Evolutionary conservation across 2,329 filamentous ascomycete genomes (phyloP).

Genomic region (Uncinocarpus reesii): DNA sequence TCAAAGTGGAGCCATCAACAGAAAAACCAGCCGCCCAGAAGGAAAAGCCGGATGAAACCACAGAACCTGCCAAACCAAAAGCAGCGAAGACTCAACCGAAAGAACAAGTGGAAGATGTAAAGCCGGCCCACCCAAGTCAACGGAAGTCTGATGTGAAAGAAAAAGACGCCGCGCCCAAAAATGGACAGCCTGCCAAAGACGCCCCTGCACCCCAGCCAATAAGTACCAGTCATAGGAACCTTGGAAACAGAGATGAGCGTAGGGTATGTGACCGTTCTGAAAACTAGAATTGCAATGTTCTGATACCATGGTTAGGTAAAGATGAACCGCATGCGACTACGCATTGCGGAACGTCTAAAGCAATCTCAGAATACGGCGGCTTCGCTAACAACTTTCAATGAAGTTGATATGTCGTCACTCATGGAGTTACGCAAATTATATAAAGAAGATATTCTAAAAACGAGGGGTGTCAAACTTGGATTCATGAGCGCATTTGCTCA

Average conservation of each 20-base stretch:
- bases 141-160: neutral
- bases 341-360: constrained; percentile 95
- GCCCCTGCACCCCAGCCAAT: constrained; percentile 15
- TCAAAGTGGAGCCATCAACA: constrained; percentile 72
- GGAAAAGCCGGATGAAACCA: constrained; percentile 13
- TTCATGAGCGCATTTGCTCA: constrained; percentile 98
- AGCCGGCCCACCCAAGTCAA: constrained; percentile 14
- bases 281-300: neutral
- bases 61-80: constrained; percentile 24
- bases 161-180: constrained; percentile 8
- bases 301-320: constrained; percentile 59
- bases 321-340: constrained; percentile 99
- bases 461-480: constrained; percentile 93
- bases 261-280: constrained; percentile 49
- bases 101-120: constrained; percentile 28
- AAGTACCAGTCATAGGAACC: constrained; percentile 26
- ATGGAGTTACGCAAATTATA: constrained; percentile 97
- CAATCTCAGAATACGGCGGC: constrained; percentile 98
- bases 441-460: constrained; percentile 93
- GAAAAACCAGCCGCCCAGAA: constrained; percentile 5
- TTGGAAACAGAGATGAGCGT: constrained; percentile 75
- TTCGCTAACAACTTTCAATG: constrained; percentile 95
- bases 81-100: constrained; percentile 13
- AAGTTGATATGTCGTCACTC: constrained; percentile 95
- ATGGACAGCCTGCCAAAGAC: constrained; percentile 10